Base-by-base conservation (phyloP, 2,329 filamentous ascomycete genomes). In the Colletotrichum trifolii region DNA sequence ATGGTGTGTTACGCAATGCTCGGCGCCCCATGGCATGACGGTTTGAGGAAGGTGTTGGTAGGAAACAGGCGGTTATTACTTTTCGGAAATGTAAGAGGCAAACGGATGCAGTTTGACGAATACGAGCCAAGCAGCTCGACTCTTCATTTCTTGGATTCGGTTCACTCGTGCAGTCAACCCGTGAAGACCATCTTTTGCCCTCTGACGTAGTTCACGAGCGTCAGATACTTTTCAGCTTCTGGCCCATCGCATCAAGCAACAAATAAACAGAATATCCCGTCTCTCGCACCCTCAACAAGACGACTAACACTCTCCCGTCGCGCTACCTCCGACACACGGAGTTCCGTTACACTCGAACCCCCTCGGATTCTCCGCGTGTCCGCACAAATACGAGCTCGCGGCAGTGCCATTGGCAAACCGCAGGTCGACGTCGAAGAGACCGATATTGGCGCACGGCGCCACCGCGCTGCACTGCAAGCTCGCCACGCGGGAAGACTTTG, bases 391-490 rank as follows among this genome's bases (percentile, higher is more conserved):
- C 15, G 60, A 53, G 17, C 17, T 17, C 17, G 17, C 17, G 17
- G 17, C 17, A 17, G 17, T 58, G 0, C 54, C 39, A 34, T 63
- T 58, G 5, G 40, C 39, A 25, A 58, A 53, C 10, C 54, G 34
- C n/a, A 63, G 13, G 35, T 63, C 47, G n/a, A 63, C 25, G 12
- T 52, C 54, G 5, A 63, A 58, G 35, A 63, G 60, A 2, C 35
- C 60, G 42, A 15, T 45, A 3, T 63, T 52, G 2, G 40, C 52
- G 53, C 60, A 53, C 2, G 60, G 54, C 6, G 60, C 60, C 6
- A 63, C 39, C 6, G 60, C 60, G 9, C 54, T 64, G 54, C 60
- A 64, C 35, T 59, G 54, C 8, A 64, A 42, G 34, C 60, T 64
- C 1, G 60, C 60, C 0, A 64, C 54, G 7, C 47, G 54, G 25